Base-by-base conservation (phyloP, 495 filamentous ascomycete species). In the Penicillium herquei region DNA sequence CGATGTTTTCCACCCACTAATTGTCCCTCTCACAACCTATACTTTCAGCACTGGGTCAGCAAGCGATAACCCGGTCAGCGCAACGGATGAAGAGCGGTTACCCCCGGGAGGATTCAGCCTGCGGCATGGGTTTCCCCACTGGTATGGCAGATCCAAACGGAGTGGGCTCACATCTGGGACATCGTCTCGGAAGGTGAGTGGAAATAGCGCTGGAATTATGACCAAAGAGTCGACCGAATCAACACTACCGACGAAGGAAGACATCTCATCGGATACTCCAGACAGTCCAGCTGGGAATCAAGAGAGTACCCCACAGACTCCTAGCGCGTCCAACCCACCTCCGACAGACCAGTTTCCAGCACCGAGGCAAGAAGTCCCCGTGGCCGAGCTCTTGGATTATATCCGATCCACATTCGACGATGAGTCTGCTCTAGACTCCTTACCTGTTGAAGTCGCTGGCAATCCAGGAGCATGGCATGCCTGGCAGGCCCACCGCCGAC, bases 1-100 rank as follows among this genome's bases (percentile, higher is more conserved):
- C 41, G 93, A 97, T 60, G 85, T 97, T 49, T 98, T 96, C 69
- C 93, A 98, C 71, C 94, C 93, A 11, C 80, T 98, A 26, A 85
- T 98, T 63, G 88, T 92, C 3, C 91, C 93, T 16, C 78, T 93
- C 12, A 96, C 91, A 6, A 95, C 91, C 3, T 91, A 95, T 70
- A 92, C 90, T 55, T 94, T 93, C 74, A 87, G 89, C 44, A 91
- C 89, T 18, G 83, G 86, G 55, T 81, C 86, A 6, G 78, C 86
- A 32, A 84, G 74, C 26, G 75, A 77, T 44, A 88, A 87, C 30
- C 89, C 89, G 0, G 86, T 89, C 40, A 92, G 88, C 66, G 88
- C 89, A 11, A 85, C 84, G 8, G 90, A 95, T 64, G 87, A 88
- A 13, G 87, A 93, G 63, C 77, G 89, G 11, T 72, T 96, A 54